These are phyloP conservation scores for Paramecium sexaurelia DNA, from an alignment of 73 alveolate genomes.

Conservation along the genomic window DNA sequence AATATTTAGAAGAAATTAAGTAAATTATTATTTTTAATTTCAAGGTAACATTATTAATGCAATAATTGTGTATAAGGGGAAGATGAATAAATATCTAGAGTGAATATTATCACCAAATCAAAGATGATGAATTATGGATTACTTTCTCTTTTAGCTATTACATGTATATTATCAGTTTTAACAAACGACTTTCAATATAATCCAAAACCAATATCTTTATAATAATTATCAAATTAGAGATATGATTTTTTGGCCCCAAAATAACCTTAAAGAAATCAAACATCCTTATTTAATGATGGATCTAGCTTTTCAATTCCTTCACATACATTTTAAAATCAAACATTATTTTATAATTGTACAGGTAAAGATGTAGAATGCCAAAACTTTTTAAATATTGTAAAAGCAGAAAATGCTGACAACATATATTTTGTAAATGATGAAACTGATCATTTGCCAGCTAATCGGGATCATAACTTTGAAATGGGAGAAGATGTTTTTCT, in stretches of 20 bases:
- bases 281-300: not conserved
- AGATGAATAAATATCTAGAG: not conserved
- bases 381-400: not conserved
- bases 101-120: not conserved
- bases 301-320: not conserved
- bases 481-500: constrained; percentile 3
- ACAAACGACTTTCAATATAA: not conserved
- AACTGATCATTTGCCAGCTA: constrained; percentile 11
- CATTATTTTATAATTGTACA: not conserved
- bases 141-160: not conserved
- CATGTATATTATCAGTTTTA: not conserved
- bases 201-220: not conserved
- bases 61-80: not conserved
- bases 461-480: not conserved
- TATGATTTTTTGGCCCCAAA: constrained; percentile 26
- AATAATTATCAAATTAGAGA: not conserved
- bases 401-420: constrained; percentile 33
- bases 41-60: not conserved
- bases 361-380: not conserved
- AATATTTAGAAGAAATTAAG: not conserved
- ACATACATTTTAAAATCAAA: not conserved
- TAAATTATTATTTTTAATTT: not conserved
- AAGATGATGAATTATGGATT: constrained; percentile 22
- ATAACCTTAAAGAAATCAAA: not conserved
- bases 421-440: constrained; percentile 22